Percentiles rank a stretch among this genome's conserved stretches.
Evolutionary conservation across 192 early-diverging fungal species (phyloP).

Genomic region (Entomortierella chlamydospora): DNA sequence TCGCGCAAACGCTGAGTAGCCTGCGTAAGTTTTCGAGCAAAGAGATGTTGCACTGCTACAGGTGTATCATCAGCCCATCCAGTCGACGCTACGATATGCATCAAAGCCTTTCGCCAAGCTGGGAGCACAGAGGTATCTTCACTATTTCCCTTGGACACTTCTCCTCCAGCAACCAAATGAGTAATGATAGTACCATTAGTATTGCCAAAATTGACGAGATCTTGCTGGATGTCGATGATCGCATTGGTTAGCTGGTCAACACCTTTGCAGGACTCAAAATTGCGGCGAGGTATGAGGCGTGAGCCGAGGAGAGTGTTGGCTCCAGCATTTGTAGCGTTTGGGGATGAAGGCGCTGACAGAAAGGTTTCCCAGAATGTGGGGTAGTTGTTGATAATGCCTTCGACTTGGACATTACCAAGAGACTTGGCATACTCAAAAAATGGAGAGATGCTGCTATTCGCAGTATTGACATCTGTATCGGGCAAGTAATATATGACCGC

Average conservation of each 20-base stretch:
- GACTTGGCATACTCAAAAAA: conserved; percentile 4
- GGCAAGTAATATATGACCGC: conserved; percentile 10
- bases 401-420: background rate
- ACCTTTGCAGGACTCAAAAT: conserved; percentile 26
- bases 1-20: conserved; percentile 13
- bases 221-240: conserved; percentile 14
- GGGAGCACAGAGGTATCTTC: conserved; percentile 31
- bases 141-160: conserved; percentile 20
- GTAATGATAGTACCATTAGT: conserved; percentile 3
- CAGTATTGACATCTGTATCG: background rate
- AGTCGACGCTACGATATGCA: conserved; percentile 4
- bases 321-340: conserved; percentile 10
- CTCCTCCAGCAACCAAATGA: conserved; percentile 39
- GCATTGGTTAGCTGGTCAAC: conserved; percentile 5
- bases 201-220: conserved; percentile 7
- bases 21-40: conserved; percentile 8
- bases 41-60: background rate
- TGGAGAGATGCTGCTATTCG: background rate
- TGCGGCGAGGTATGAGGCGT: conserved; percentile 43
- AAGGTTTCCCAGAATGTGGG: conserved; percentile 18
- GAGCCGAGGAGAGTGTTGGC: conserved; percentile 39
- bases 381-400: background rate
- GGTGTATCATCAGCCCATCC: conserved; percentile 11
- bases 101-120: conserved; percentile 53
- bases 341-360: background rate